Conservation (phyloP, 2,329 filamentous ascomycete species). For the Blastomyces percursus region DNA sequence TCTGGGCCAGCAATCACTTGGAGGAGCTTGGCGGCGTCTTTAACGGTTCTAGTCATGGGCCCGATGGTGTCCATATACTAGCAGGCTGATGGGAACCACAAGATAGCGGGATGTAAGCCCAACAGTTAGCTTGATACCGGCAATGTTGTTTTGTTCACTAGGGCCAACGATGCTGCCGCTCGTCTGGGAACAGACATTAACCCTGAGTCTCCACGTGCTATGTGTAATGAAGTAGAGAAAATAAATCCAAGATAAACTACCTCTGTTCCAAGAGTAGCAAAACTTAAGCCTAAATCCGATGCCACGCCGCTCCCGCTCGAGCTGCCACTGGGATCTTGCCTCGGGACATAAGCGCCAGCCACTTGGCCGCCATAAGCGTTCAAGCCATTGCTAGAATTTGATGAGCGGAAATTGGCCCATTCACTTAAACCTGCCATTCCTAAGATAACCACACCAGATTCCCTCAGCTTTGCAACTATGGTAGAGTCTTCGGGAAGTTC, state of each 20-base stretch:
- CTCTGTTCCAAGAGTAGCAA: constrained; percentile 51
- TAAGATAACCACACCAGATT: constrained; percentile 52
- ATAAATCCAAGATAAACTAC: constrained; percentile 28
- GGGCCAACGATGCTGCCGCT: constrained; percentile 3
- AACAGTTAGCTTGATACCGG: constrained; percentile 58
- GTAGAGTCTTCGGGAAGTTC: constrained; percentile 48
- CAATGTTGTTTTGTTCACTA: constrained; percentile 45
- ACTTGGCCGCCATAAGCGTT: constrained; percentile 53
- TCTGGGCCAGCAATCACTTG: constrained; percentile 49
- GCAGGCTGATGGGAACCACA: constrained; percentile 55
- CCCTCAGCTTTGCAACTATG: constrained; percentile 48
- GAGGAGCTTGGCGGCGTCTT: constrained; percentile 47
- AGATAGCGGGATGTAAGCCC: constrained; percentile 49
- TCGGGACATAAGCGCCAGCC: constrained; percentile 49
- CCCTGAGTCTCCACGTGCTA: background rate
- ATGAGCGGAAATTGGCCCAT: constrained; percentile 53
- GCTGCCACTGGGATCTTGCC: constrained; percentile 52
- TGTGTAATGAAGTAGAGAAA: background rate
- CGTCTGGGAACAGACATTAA: constrained; percentile 4
- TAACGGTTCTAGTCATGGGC: constrained; percentile 48
- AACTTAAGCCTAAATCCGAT: constrained; percentile 48
- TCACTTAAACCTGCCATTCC: constrained; percentile 56
- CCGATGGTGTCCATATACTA: constrained; percentile 48
- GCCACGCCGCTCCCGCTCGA: constrained; percentile 53
- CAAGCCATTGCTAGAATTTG: constrained; percentile 51